Evolutionary conservation across 192 early-diverging fungal genomes (phyloP).

Genomic region (Backusella australiensis): DNA sequence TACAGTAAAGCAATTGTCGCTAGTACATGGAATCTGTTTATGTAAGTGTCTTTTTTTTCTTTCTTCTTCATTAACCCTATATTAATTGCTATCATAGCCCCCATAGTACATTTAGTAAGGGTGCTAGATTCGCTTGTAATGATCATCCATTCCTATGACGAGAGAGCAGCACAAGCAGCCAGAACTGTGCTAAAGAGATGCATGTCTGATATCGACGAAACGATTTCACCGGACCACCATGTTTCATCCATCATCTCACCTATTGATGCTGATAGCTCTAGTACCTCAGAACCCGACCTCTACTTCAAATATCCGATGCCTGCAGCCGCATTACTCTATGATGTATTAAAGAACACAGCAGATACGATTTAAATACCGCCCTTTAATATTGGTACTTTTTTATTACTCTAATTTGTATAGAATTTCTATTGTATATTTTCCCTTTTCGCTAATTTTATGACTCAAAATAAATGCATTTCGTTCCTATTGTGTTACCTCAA

Average conservation of each 20-base stretch:
- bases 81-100: background rate
- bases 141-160: background rate
- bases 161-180: background rate
- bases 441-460: background rate
- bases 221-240: background rate
- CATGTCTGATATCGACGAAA: background rate
- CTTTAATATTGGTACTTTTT: background rate
- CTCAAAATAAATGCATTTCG: background rate
- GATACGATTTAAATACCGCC: background rate
- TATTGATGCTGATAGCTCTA: too few relatives aligned
- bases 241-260: background rate
- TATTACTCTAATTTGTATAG: background rate
- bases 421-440: background rate
- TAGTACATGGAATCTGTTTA: background rate
- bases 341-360: background rate
- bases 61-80: background rate
- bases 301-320: conserved; percentile 8
- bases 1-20: background rate
- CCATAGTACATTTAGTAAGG: background rate
- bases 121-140: background rate
- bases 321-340: conserved; percentile 2
- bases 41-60: background rate
- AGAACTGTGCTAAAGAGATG: background rate
- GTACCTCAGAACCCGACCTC: background rate
- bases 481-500: background rate